Conservation (phyloP, 2,329 filamentous ascomycete species). For the Magnaporthiopsis incrustans region DNA sequence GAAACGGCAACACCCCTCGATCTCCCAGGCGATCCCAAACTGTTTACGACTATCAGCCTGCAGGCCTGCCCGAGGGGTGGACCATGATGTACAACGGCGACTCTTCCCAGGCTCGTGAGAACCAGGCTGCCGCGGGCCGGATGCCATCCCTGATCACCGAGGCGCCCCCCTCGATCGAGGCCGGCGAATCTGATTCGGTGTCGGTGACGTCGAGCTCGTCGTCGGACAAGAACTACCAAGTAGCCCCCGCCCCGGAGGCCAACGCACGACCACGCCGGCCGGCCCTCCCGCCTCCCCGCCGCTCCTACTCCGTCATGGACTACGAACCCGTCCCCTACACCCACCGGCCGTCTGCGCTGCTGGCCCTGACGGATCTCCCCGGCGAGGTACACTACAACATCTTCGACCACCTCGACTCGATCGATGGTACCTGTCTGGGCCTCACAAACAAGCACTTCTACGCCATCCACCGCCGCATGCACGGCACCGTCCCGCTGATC, state of each 20-base stretch:
- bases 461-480: slow-evolving; percentile 46
- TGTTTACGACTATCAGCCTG: slow-evolving; percentile 31
- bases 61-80: not conserved
- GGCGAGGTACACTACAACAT: slow-evolving; percentile 52
- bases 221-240: not conserved
- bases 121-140: slow-evolving; percentile 1
- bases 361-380: slow-evolving; percentile 45
- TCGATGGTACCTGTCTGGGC: slow-evolving; percentile 55
- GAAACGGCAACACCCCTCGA: slow-evolving; percentile 15
- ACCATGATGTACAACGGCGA: not conserved
- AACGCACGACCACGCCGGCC: slow-evolving; percentile 18
- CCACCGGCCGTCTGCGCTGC: slow-evolving; percentile 35
- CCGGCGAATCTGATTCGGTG: slow-evolving; percentile 4
- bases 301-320: slow-evolving; percentile 54
- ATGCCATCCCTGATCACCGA: slow-evolving; percentile 6
- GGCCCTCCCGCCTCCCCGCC: slow-evolving; percentile 37
- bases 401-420: slow-evolving; percentile 55
- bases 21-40: slow-evolving; percentile 38
- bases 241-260: not conserved
- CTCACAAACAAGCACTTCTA: slow-evolving; percentile 52
- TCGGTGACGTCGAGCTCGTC: slow-evolving; percentile 1
- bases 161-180: not conserved
- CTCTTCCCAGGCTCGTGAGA: not conserved
- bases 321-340: slow-evolving; percentile 46
- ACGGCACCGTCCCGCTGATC: slow-evolving; percentile 48